Conservation (phyloP, 805 yeast genomes). For the Phaffomyces thermotolerans region DNA sequence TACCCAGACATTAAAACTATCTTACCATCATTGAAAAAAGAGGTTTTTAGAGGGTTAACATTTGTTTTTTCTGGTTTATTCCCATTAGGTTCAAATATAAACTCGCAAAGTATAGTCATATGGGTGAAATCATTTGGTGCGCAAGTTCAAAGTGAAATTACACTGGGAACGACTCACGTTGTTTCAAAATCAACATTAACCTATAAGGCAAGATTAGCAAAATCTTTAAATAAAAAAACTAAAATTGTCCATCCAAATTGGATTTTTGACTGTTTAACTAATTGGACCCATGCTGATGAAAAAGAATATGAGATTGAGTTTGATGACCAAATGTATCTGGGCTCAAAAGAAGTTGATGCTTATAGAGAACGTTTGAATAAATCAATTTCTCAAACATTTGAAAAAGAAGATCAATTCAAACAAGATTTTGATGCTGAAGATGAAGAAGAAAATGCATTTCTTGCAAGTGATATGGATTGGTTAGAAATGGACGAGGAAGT, state of each 20-base stretch:
- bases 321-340: constrained; percentile 39
- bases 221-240: constrained; percentile 46
- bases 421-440: constrained; percentile 35
- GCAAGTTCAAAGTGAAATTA: constrained; percentile 61
- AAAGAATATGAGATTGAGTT: constrained; percentile 47
- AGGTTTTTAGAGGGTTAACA: constrained; percentile 59
- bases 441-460: constrained; percentile 33
- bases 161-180: constrained; percentile 76
- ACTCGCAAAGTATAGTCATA: constrained; percentile 76
- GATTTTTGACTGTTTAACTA: constrained; percentile 78
- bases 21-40: constrained; percentile 64
- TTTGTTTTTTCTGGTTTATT: constrained; percentile 85
- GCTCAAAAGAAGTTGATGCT: constrained; percentile 32
- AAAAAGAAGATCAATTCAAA: constrained; percentile 7
- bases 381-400: constrained; percentile 15
- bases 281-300: constrained; percentile 69
- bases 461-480: constrained; percentile 24
- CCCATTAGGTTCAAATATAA: constrained; percentile 70
- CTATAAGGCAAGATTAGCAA: constrained; percentile 76
- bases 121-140: constrained; percentile 96
- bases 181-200: constrained; percentile 79
- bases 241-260: constrained; percentile 88
- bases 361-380: constrained; percentile 25
- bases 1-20: constrained; percentile 62
- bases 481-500: constrained; percentile 39